phyloP scores from a whole-genome alignment of 495 filamentous ascomycete species.

The Hypoxylon fragiforme region DNA sequence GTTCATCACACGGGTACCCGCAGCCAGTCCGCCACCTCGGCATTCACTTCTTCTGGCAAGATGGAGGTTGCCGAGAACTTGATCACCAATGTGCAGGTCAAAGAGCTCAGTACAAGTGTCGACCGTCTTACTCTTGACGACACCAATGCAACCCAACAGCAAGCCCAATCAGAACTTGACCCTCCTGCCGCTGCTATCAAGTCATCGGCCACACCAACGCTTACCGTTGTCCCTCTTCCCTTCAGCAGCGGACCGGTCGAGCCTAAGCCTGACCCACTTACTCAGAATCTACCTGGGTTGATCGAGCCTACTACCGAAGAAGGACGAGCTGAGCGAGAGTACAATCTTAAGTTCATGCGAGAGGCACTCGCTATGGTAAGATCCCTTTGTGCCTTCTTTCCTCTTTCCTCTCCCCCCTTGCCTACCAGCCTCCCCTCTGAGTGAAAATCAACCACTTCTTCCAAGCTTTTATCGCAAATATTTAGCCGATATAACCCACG shows the following conservation, averaged over 20 bases:
- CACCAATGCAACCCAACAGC: neutral
- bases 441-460: no score
- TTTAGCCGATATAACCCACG: no score
- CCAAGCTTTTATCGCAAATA: neutral
- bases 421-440: no score
- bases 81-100: neutral
- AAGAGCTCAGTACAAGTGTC: conserved; percentile 9
- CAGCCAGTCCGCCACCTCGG: conserved; percentile 19
- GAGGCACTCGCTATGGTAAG: conserved; percentile 70
- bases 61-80: conserved; percentile 1
- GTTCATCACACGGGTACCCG: conserved; percentile 35
- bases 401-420: neutral
- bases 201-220: conserved; percentile 7
- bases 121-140: conserved; percentile 22
- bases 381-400: neutral
- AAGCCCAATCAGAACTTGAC: conserved; percentile 1
- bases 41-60: conserved; percentile 9
- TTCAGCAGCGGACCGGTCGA: neutral
- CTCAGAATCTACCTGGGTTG: conserved; percentile 28
- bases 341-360: conserved; percentile 67
- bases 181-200: conserved; percentile 10
- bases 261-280: neutral
- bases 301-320: conserved; percentile 37
- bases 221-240: conserved; percentile 26
- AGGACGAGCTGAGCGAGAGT: conserved; percentile 28